These are phyloP conservation scores for Curvularia sp. DNA, from an alignment of 2,329 filamentous ascomycete genomes.

Conservation along the genomic window DNA sequence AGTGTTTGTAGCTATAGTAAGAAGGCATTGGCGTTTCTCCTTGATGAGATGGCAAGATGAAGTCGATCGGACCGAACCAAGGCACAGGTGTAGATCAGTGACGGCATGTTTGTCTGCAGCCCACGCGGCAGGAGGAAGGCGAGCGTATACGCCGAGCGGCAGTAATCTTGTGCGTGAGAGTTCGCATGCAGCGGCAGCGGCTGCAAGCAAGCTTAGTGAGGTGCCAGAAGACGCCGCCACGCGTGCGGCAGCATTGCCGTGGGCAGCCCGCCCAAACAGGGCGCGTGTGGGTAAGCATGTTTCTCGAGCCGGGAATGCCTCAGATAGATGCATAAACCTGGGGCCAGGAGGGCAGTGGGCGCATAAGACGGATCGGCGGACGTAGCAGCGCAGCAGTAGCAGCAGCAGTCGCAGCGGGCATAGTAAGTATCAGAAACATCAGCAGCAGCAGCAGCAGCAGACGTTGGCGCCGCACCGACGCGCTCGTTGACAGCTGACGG, in stretches of 20 bases:
- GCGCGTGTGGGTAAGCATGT: constrained; percentile 6
- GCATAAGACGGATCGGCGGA: constrained; percentile 1
- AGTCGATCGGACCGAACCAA: constrained; percentile 11
- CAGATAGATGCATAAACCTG: constrained; percentile 3
- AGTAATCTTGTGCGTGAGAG: not conserved
- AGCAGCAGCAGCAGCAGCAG: not conserved
- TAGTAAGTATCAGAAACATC: too few species aligned
- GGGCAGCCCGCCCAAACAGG: constrained; percentile 3
- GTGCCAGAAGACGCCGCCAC: not conserved
- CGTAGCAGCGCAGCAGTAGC: not conserved
- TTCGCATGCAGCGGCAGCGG: constrained; percentile 7
- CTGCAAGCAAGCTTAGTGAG: constrained; percentile 4
- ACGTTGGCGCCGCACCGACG: not conserved
- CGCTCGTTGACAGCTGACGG: constrained; percentile 1
- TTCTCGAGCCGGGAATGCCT: constrained; percentile 1
- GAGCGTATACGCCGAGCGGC: too few species aligned
- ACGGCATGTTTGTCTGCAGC: constrained; percentile 1
- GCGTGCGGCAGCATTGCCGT: constrained; percentile 3
- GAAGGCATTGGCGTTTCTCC: constrained; percentile 7
- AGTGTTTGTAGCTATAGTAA: constrained; percentile 2
- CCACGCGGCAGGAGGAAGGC: too few species aligned
- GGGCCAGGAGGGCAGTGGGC: not conserved
- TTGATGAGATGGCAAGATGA: constrained; percentile 7
- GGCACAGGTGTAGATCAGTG: constrained; percentile 1
- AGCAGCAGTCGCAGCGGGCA: not conserved